Evolutionary conservation across 192 early-diverging fungal species (phyloP).

Genomic region (Thoreauomyces humboldtii): DNA sequence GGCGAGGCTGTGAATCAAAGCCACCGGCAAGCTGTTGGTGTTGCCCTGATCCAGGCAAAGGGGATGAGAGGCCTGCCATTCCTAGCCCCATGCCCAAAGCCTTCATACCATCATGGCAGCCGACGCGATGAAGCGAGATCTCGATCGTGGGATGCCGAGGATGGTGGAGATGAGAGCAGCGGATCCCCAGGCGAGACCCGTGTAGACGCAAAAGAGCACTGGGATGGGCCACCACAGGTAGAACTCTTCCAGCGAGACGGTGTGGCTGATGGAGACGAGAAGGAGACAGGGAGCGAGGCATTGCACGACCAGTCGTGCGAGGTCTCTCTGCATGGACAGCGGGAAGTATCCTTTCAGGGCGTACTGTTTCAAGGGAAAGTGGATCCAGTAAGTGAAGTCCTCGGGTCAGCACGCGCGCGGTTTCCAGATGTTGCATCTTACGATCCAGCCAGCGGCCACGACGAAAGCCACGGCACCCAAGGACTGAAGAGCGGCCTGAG

Average conservation of each 20-base stretch:
- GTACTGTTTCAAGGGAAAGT: too few relatives aligned
- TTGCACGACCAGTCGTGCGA: conserved; percentile 25
- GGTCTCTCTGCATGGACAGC: conserved; percentile 20
- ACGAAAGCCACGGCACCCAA: conserved; percentile 22
- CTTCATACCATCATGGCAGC: conserved; percentile 25
- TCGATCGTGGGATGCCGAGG: conserved; percentile 6
- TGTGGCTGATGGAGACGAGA: conserved; percentile 22
- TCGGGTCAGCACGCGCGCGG: too few relatives aligned
- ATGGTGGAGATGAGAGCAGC: not conserved
- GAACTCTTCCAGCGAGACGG: conserved; percentile 15
- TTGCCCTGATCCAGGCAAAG: too few relatives aligned
- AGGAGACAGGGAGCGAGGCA: conserved; percentile 25
- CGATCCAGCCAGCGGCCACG: conserved; percentile 18
- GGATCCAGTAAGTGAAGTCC: too few relatives aligned
- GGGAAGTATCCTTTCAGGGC: conserved; percentile 16
- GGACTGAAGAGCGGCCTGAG: conserved; percentile 20
- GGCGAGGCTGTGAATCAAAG: conserved; percentile 16
- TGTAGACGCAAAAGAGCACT: conserved; percentile 8
- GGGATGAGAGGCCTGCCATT: too few relatives aligned
- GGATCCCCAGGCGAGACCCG: not conserved
- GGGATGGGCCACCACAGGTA: conserved; percentile 27
- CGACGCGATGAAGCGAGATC: conserved; percentile 17
- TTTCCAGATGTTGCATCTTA: too few relatives aligned
- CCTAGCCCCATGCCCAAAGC: too few relatives aligned
- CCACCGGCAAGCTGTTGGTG: conserved; percentile 21